Evolutionary conservation across 495 filamentous ascomycete species (phyloP).

Genomic region (Margaritispora aquatica): DNA sequence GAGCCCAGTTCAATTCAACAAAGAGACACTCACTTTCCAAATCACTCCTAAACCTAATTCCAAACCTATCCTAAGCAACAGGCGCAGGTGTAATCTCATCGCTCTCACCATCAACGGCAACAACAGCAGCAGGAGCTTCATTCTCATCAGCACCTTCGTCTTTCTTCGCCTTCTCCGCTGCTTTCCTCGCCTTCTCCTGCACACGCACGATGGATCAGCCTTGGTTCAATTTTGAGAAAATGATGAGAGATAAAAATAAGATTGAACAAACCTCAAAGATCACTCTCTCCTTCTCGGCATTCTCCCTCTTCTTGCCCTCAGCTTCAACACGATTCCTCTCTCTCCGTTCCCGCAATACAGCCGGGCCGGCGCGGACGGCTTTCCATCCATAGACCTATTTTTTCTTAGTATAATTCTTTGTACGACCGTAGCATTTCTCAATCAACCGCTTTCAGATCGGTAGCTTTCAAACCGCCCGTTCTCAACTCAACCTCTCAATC

Average conservation of each 20-base stretch:
- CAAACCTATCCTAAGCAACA: background rate
- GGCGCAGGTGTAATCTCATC: no score
- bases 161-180: background rate
- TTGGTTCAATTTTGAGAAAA: no score
- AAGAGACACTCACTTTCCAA: no score
- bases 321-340: conserved; percentile 4
- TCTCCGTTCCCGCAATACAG: conserved; percentile 12
- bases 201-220: no score
- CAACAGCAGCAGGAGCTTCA: background rate
- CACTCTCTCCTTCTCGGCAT: background rate
- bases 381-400: background rate
- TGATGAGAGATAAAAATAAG: no score
- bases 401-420: no score
- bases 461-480: no score
- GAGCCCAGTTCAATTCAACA: no score
- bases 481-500: no score
- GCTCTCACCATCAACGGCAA: background rate
- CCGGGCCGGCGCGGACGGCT: conserved; percentile 3
- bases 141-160: background rate
- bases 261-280: background rate
- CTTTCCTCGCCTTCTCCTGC: conserved; percentile 5
- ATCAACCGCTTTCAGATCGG: no score
- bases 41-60: no score
- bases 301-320: conserved; percentile 11
- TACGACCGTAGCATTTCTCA: no score